Percentiles rank a stretch among this genome's conserved stretches.
Conservation (phyloP, 1,139 yeast species). For the Yamadazyma atmosphaerica region DNA sequence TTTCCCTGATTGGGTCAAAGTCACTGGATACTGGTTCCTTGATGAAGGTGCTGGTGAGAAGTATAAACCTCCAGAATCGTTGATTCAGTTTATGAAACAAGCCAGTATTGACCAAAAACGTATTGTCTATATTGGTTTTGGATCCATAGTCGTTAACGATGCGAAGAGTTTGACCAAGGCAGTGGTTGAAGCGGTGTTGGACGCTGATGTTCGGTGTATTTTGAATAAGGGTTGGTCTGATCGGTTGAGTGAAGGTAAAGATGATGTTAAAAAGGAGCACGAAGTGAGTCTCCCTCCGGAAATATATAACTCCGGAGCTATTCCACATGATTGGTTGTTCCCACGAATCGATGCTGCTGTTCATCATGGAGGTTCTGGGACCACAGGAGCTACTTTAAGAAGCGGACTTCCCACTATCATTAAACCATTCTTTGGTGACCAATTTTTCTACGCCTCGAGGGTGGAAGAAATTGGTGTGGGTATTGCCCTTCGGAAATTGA, state of each 20-base stretch:
- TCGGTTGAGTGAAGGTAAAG: conserved; percentile 39
- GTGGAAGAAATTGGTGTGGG: conserved; percentile 94
- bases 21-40: conserved; percentile 94
- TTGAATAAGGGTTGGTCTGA: conserved; percentile 96
- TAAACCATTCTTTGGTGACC: conserved; percentile 96
- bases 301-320: conserved; percentile 65
- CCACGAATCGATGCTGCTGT: conserved; percentile 90
- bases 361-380: conserved; percentile 97
- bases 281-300: conserved; percentile 68
- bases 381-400: conserved; percentile 88
- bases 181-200: conserved; percentile 71
- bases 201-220: conserved; percentile 82
- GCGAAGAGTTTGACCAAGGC: conserved; percentile 78
- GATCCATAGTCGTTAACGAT: conserved; percentile 87
- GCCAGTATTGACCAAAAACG: conserved; percentile 66
- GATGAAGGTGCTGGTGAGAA: conserved; percentile 62
- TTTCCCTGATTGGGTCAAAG: conserved; percentile 90
- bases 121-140: conserved; percentile 90
- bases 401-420: conserved; percentile 88
- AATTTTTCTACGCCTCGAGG: conserved; percentile 83
- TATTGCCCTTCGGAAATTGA: conserved; percentile 64
- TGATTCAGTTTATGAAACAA: conserved; percentile 58
- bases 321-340: conserved; percentile 95
- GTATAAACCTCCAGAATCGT: conserved; percentile 65
- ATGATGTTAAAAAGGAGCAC: conserved; percentile 19